phyloP scores from a whole-genome alignment of 805 yeast genomes.

The Lachancea cidri region DNA sequence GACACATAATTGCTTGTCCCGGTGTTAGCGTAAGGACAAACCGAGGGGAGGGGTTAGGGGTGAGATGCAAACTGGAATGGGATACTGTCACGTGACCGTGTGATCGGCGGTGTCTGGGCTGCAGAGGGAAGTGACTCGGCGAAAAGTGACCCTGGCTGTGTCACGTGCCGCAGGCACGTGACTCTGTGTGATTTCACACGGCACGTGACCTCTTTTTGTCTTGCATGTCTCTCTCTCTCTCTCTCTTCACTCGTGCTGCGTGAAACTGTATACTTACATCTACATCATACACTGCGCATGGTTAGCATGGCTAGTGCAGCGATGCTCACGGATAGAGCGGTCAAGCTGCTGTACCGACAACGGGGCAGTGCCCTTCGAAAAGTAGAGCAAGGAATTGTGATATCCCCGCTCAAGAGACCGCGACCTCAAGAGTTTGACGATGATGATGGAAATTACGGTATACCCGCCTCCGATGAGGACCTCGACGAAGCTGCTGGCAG shows the following conservation, averaged over 20 bases:
- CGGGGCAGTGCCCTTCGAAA: slow-evolving; percentile 28
- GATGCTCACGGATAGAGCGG: slow-evolving; percentile 19
- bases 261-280: too few relatives aligned
- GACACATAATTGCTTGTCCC: too few relatives aligned
- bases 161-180: neutral
- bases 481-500: neutral
- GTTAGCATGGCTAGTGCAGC: neutral
- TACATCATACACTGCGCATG: too few relatives aligned
- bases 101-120: neutral
- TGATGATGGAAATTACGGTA: too few relatives aligned
- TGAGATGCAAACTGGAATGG: neutral
- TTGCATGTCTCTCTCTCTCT: neutral
- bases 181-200: neutral
- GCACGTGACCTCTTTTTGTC: neutral
- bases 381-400: slow-evolving; percentile 16
- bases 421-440: too few relatives aligned
- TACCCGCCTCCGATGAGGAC: neutral
- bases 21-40: too few relatives aligned
- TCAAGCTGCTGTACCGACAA: slow-evolving; percentile 28
- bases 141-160: neutral
- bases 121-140: neutral
- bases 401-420: slow-evolving; percentile 6
- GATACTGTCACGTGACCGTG: neutral
- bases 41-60: neutral
- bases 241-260: too few relatives aligned